Conservation (phyloP, 2,329 filamentous ascomycete genomes). For the Diaporthe ampelina region DNA sequence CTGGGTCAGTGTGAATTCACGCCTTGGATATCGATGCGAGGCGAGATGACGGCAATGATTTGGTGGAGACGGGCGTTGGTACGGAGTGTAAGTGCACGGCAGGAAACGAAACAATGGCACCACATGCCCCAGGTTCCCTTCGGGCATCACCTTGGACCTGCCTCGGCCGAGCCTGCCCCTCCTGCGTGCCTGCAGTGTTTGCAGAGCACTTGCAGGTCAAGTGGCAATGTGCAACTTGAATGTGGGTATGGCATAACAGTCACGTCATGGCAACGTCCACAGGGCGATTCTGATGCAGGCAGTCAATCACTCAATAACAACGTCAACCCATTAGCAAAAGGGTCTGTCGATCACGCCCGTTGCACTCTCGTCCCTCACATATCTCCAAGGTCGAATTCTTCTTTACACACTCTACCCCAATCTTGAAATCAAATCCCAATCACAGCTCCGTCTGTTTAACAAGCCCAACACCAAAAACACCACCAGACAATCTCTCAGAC, state of each 20-base stretch:
- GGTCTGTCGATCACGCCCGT: background rate
- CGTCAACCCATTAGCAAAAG: background rate
- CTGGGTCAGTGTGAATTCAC: background rate
- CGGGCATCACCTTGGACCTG: background rate
- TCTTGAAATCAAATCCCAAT: background rate
- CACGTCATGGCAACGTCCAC: constrained; percentile 28
- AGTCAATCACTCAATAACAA: background rate
- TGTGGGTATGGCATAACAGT: background rate
- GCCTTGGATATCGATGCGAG: background rate
- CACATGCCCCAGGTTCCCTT: background rate
- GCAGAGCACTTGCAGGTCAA: too few relatives aligned
- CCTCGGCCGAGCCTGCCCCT: background rate
- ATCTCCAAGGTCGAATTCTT: too few relatives aligned
- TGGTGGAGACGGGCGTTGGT: too few relatives aligned
- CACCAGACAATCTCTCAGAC: background rate
- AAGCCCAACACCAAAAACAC: background rate
- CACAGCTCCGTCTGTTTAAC: background rate
- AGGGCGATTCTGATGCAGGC: background rate
- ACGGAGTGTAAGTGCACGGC: background rate
- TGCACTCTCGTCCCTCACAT: too few relatives aligned
- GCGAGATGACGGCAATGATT: background rate
- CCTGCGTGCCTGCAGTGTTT: background rate
- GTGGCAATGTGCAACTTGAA: background rate
- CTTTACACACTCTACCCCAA: background rate
- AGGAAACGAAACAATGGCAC: background rate